phyloP scores from a whole-genome alignment of 2,329 filamentous ascomycete species.

The Pseudogymnoascus sp. region DNA sequence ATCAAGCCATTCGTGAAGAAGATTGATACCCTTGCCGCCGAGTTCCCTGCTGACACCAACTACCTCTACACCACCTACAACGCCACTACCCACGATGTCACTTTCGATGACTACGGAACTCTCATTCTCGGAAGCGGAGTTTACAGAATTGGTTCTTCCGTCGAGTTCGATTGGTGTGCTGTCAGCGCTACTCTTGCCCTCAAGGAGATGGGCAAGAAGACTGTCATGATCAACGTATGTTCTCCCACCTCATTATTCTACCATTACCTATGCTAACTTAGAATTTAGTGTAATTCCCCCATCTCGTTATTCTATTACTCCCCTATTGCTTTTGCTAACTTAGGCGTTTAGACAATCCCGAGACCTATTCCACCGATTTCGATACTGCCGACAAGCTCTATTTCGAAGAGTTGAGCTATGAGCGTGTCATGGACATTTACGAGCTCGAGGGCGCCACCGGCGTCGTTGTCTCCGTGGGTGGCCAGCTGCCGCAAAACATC shows the following conservation, averaged over 20 bases:
- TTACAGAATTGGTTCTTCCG: slow-evolving; percentile 93
- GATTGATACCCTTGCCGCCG: slow-evolving; percentile 94
- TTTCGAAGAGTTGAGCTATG: slow-evolving; percentile 94
- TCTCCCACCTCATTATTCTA: too few relatives aligned
- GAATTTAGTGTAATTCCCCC: too few relatives aligned
- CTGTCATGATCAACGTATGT: slow-evolving; percentile 91
- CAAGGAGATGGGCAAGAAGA: slow-evolving; percentile 86
- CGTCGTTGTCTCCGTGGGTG: slow-evolving; percentile 91
- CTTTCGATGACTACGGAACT: slow-evolving; percentile 84
- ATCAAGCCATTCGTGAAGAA: slow-evolving; percentile 96
- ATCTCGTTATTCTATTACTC: too few relatives aligned
- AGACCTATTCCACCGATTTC: slow-evolving; percentile 76
- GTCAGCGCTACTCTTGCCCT: slow-evolving; percentile 82
- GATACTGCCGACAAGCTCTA: slow-evolving; percentile 88
- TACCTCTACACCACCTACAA: slow-evolving; percentile 99
- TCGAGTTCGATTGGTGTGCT: slow-evolving; percentile 98
- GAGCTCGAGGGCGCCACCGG: slow-evolving; percentile 79
- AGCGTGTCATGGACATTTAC: slow-evolving; percentile 98
- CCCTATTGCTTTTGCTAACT: too few relatives aligned
- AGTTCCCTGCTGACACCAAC: slow-evolving; percentile 92
- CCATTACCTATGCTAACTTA: too few relatives aligned
- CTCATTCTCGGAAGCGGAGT: slow-evolving; percentile 89
- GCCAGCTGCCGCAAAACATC: slow-evolving; percentile 95
- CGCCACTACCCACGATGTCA: slow-evolving; percentile 84
- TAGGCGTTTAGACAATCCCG: too few relatives aligned